phyloP scores from a whole-genome alignment of 2,329 filamentous ascomycete genomes.

The Sporothrix dimorphospora region DNA sequence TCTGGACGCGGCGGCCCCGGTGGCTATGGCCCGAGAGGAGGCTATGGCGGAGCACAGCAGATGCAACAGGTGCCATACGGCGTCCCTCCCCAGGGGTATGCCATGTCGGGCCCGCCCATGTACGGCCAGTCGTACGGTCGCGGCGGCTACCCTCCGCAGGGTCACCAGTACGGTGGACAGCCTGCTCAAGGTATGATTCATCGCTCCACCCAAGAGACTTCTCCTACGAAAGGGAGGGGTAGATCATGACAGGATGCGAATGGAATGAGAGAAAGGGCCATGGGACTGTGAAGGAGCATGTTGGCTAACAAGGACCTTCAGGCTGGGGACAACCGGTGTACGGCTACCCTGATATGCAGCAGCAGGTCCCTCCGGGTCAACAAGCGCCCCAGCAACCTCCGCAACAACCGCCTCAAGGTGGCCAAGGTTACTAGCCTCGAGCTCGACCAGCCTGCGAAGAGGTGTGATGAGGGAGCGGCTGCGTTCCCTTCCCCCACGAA shows the following conservation, averaged over 20 bases:
- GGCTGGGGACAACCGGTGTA: conserved; percentile 45
- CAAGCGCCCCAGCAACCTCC: conserved; percentile 45
- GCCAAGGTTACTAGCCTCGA: conserved; percentile 36
- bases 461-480: conserved; percentile 1
- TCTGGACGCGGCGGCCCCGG: conserved; percentile 46
- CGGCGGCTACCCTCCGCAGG: conserved; percentile 46
- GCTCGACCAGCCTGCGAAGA: conserved; percentile 1
- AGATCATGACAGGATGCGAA: background rate
- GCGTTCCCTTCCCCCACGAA: background rate
- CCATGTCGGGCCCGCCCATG: conserved; percentile 43
- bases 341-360: conserved; percentile 51
- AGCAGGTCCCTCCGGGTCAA: conserved; percentile 39
- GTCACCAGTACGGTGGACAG: conserved; percentile 47
- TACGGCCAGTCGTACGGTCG: conserved; percentile 50
- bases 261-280: background rate
- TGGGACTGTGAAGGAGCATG: background rate
- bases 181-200: conserved; percentile 43
- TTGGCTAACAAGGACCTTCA: conserved; percentile 30
- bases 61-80: conserved; percentile 45
- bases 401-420: conserved; percentile 45
- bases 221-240: background rate
- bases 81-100: conserved; percentile 42
- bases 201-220: no score
- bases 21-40: conserved; percentile 40
- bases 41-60: conserved; percentile 40